Evolutionary conservation across 2,329 filamentous ascomycete species (phyloP), one percentile per base, ranked within the genome.

Genomic region (Cryphonectria parasitica): DNA sequence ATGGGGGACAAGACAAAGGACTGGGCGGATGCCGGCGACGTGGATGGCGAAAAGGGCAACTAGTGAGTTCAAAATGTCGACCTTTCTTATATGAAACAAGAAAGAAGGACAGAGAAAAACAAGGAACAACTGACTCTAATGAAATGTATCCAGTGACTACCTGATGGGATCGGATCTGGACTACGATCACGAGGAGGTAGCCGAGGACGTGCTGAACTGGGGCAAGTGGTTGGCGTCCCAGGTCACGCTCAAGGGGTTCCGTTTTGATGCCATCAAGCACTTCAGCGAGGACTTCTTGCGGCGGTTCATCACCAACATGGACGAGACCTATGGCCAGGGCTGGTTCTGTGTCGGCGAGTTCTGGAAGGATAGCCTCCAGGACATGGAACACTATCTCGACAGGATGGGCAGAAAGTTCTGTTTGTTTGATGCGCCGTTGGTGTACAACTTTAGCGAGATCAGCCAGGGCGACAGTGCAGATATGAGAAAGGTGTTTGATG

Each of bases 91-190:
- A n/a, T n/a, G n/a, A n/a, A n/a, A n/a, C n/a, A 36, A 3, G 34
- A 4, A 36, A 36, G 34, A 36, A 36, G 3, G 34, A 36, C 3
- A 34, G 34, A 34, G 34, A 34, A 34, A 34, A 7, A 34, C 3
- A 34, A 34, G 34, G n/a, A n/a, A n/a, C n/a, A n/a, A n/a, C n/a
- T n/a, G 17, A 45, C 17, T 45, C 39, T 45, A 77, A 0, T 91
- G 62, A 88, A 90, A 75, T 88, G 89, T 76, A 77, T 78, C 0
- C 82, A 91, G 77, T 58, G 88, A 90, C 77, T 92, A 89, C 76
- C 84, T 93, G 22, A 92, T 93, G 89, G 92, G 92, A 74, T 88
- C 89, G 7, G 89, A 93, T 77, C 78, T 93, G 54, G 90, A 93
- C 78, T 91, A 91, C 77, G 79, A 81, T 2, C 85, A 91, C 70